Conservation (phyloP, 768 basidiomycete species). For the Pleurotus tuber-regium region DNA sequence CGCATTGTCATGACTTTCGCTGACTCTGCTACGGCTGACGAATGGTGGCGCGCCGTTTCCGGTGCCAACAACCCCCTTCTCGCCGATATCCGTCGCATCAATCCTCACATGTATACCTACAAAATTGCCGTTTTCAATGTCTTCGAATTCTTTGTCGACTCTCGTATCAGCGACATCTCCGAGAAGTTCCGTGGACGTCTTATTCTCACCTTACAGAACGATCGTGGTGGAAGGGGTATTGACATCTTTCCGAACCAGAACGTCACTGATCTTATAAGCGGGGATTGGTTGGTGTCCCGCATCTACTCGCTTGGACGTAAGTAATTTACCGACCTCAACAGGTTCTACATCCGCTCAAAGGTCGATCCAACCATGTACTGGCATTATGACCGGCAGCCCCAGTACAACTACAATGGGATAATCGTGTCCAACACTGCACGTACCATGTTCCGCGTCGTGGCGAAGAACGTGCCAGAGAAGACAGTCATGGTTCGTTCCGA, state of each 20-base stretch:
- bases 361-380: background rate
- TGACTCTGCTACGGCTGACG: background rate
- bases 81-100: background rate
- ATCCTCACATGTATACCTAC: background rate
- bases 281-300: background rate
- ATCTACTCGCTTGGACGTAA: background rate
- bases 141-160: background rate
- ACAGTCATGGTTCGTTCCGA: background rate
- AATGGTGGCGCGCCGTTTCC: background rate
- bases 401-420: background rate
- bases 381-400: background rate
- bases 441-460: background rate
- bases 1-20: background rate
- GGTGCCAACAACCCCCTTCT: background rate
- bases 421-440: background rate
- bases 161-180: background rate
- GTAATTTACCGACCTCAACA: background rate
- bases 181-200: background rate
- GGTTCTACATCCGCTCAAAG: conserved; percentile 2
- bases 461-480: background rate
- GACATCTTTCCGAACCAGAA: background rate
- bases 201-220: background rate
- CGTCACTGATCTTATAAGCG: background rate
- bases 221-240: background rate
- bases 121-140: background rate